phyloP scores from a whole-genome alignment of 2,329 filamentous ascomycete species.

The Paraphaeosphaeria minitans region DNA sequence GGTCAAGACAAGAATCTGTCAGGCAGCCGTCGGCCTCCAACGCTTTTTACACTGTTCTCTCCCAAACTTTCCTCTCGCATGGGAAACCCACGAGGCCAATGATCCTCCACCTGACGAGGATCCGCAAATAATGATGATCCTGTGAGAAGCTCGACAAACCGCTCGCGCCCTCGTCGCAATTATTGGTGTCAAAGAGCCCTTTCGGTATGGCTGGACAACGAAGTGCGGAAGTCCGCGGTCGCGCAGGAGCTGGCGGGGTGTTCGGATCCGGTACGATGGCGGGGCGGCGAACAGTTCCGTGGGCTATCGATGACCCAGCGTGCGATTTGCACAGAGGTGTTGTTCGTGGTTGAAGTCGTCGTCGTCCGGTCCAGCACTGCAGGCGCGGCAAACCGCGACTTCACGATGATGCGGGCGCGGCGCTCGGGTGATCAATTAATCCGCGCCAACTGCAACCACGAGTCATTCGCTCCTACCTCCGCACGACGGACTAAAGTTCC shows the following conservation, averaged over 20 bases:
- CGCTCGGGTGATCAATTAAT: background rate
- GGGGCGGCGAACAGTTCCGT: background rate
- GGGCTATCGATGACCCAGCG: background rate
- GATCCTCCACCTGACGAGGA: background rate
- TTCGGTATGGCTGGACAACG: constrained; percentile 4
- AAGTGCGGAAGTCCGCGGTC: constrained; percentile 9
- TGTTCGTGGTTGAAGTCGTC: background rate
- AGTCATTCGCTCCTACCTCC: background rate
- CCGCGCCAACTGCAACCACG: background rate
- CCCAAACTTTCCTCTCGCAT: constrained; percentile 6
- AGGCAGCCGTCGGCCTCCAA: constrained; percentile 4
- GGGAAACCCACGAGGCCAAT: constrained; percentile 3
- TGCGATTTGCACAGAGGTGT: background rate
- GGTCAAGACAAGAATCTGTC: background rate
- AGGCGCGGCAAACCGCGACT: constrained; percentile 7
- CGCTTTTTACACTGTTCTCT: background rate
- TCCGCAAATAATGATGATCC: constrained; percentile 1
- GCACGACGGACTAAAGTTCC: background rate
- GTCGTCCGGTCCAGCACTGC: background rate
- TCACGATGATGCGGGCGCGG: background rate
- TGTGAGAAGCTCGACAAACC: background rate
- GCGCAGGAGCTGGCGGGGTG: constrained; percentile 2
- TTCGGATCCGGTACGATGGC: background rate
- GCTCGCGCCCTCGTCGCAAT: constrained; percentile 3
- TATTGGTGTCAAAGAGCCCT: constrained; percentile 7